A percentile compares a stretch with the other conserved stretches of the same genome.
phyloP scores from a whole-genome alignment of 2,329 filamentous ascomycete genomes.

The Cladophialophora yegresii region DNA sequence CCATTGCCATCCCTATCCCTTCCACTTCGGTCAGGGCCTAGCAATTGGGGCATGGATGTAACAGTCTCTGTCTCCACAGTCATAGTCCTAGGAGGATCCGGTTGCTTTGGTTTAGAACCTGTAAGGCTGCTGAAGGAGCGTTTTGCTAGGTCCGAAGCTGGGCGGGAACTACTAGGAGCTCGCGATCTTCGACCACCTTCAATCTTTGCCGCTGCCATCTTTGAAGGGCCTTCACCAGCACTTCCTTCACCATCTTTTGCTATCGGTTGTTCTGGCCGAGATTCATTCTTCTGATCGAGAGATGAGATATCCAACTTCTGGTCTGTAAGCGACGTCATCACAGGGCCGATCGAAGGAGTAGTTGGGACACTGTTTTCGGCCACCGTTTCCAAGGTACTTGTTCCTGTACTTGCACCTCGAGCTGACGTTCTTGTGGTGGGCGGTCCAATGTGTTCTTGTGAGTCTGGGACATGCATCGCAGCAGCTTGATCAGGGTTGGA shows the following conservation, averaged over 20 bases:
- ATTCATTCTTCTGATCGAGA: conserved; percentile 49
- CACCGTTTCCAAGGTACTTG: conserved; percentile 78
- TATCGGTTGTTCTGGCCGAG: conserved; percentile 49
- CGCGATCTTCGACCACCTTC: conserved; percentile 44
- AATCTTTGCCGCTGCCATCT: conserved; percentile 46
- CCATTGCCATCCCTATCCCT: conserved; percentile 66
- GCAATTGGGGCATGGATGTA: conserved; percentile 80
- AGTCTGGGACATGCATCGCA: conserved; percentile 28
- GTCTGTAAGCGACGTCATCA: conserved; percentile 39
- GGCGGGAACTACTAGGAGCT: conserved; percentile 43
- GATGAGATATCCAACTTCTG: conserved; percentile 42
- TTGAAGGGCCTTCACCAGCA: conserved; percentile 46
- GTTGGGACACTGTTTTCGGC: conserved; percentile 81
- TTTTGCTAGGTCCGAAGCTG: conserved; percentile 60
- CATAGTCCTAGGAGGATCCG: conserved; percentile 85
- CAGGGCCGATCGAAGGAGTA: conserved; percentile 59
- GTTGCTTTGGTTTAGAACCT: conserved; percentile 67
- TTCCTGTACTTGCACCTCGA: conserved; percentile 61
- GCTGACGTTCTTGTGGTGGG: conserved; percentile 58
- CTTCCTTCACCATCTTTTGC: conserved; percentile 46
- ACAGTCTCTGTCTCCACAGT: conserved; percentile 98
- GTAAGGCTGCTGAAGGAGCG: conserved; percentile 69
- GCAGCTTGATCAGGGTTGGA: conserved; percentile 29
- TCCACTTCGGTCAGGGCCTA: conserved; percentile 57
- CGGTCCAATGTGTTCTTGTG: conserved; percentile 44